A percentile compares a stretch with the other conserved stretches of the same genome.
Conservation (phyloP, 331 rosid genomes). For the Quercus phellos region DNA sequence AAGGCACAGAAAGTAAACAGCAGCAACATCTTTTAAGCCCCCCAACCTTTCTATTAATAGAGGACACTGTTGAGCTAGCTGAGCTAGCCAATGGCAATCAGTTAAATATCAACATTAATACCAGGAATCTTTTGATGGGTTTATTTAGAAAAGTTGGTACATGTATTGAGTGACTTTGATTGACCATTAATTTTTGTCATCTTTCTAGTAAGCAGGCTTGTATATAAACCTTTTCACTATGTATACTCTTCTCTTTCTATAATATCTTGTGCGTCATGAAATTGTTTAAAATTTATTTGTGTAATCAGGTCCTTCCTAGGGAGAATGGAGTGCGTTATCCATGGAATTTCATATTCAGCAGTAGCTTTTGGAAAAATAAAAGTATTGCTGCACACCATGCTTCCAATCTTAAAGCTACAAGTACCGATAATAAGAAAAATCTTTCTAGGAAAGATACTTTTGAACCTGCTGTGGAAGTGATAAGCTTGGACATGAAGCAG, state of each 20-base stretch:
- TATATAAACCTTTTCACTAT: neutral
- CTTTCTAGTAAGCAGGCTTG: neutral
- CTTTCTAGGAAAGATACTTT: conserved; percentile 30
- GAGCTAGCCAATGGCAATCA: no score
- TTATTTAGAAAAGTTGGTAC: no score
- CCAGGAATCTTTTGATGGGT: no score
- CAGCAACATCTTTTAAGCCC: no score
- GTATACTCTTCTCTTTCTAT: neutral
- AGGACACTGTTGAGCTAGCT: no score
- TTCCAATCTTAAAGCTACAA: conserved; percentile 30
- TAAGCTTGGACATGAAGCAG: conserved; percentile 89
- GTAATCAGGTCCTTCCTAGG: conserved; percentile 73
- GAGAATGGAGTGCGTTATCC: conserved; percentile 75
- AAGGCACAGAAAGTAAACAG: no score
- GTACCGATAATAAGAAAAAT: conserved; percentile 24
- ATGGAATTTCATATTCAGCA: conserved; percentile 67
- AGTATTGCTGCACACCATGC: conserved; percentile 21
- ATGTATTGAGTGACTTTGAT: no score
- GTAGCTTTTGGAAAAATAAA: conserved; percentile 53
- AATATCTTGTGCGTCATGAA: neutral
- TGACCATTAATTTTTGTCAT: no score
- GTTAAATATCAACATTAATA: no score
- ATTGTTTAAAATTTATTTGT: conserved; percentile 3
- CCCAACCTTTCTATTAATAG: no score
- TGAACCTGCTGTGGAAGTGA: conserved; percentile 57